Conservation (phyloP, 192 early-diverging fungal species). For the Backusella morwellensis region DNA sequence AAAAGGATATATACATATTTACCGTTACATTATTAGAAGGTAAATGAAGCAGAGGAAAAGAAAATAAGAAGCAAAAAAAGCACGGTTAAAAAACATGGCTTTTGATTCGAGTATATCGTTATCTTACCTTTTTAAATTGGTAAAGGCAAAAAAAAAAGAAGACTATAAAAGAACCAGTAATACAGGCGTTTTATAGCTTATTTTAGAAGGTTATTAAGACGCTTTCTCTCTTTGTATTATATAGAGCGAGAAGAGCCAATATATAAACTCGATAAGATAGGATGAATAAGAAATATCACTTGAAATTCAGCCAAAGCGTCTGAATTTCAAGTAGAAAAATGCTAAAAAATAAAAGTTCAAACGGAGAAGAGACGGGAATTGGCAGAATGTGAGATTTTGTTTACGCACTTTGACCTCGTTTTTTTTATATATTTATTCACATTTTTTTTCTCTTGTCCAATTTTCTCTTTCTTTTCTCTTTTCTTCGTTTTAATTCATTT, state of each 20-base stretch:
- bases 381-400: neutral
- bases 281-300: neutral
- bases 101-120: neutral
- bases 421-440: neutral
- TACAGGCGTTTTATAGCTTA: neutral
- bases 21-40: neutral
- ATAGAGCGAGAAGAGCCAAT: neutral
- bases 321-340: conserved; percentile 1
- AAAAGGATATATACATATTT: neutral
- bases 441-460: neutral
- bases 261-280: neutral
- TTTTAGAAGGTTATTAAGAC: conserved; percentile 1
- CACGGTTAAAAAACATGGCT: neutral
- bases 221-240: neutral
- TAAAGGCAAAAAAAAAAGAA: neutral
- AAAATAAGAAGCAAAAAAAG: neutral
- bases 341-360: neutral
- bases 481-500: neutral
- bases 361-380: conserved; percentile 2
- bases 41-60: neutral
- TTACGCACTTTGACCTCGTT: neutral
- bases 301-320: neutral
- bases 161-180: neutral
- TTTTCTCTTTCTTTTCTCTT: neutral
- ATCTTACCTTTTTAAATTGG: neutral